Conservation (phyloP, 2,329 filamentous ascomycete genomes). For the Hypoxylon sp. region DNA sequence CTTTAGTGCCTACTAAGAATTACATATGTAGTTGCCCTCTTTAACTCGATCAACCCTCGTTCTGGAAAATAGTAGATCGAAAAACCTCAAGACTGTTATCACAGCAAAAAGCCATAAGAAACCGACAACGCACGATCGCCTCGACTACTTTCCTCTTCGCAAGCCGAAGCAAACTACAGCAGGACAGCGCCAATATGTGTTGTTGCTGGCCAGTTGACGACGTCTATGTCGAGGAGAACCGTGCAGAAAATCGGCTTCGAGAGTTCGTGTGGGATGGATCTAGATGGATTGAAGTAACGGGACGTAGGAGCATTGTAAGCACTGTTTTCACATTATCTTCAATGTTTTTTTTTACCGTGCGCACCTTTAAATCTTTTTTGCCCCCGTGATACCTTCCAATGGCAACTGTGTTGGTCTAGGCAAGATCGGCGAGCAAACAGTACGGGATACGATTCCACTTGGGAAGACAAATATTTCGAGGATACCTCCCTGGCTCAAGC, state of each 20-base stretch:
- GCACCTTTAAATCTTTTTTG: background rate
- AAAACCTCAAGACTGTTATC: background rate
- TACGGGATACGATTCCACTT: background rate
- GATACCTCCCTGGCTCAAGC: background rate
- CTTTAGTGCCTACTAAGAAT: constrained; percentile 8
- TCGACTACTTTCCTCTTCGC: background rate
- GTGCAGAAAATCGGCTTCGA: constrained; percentile 35
- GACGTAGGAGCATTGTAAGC: constrained; percentile 46
- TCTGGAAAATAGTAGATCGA: background rate
- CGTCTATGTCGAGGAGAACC: constrained; percentile 63
- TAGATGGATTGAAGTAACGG: constrained; percentile 47
- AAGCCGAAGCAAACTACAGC: background rate
- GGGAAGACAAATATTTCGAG: constrained; percentile 5
- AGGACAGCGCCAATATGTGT: constrained; percentile 60
- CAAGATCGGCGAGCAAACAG: constrained; percentile 3
- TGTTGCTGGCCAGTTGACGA: constrained; percentile 68
- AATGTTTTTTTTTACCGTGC: too few relatives aligned
- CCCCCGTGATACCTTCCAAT: background rate
- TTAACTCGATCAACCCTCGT: background rate
- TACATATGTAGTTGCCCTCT: background rate
- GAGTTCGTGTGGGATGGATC: constrained; percentile 53
- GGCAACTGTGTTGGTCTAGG: background rate
- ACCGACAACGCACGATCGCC: background rate
- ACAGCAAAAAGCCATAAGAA: background rate
- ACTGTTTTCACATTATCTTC: constrained; percentile 10